A percentile compares a stretch with the other conserved stretches of the same genome.
phyloP scores from a whole-genome alignment of 768 basidiomycete species.

The Suillus fuscotomentosus region DNA sequence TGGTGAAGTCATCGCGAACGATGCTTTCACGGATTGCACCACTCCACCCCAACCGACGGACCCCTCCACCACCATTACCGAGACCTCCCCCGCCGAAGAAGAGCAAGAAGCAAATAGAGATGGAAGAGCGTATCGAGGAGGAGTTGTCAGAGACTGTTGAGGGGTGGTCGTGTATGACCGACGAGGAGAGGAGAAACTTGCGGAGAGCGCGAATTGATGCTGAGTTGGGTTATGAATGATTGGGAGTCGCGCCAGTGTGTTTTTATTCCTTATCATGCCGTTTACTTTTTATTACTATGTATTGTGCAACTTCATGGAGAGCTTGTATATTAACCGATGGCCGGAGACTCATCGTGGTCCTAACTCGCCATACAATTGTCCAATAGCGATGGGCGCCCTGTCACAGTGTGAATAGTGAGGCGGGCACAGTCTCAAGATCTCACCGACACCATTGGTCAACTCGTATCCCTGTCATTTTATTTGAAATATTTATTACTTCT shows the following conservation, averaged over 20 bases:
- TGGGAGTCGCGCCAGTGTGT: not conserved
- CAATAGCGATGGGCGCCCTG: no score
- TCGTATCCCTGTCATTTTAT: no score
- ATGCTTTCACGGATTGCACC: conserved; percentile 70
- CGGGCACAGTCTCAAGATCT: no score
- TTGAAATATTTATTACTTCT: no score
- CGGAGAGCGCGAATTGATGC: conserved; percentile 60
- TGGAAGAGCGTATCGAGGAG: conserved; percentile 33
- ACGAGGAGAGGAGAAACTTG: conserved; percentile 44
- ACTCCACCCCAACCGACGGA: conserved; percentile 65
- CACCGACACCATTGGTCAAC: no score
- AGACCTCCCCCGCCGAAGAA: conserved; percentile 73
- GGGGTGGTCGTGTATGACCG: conserved; percentile 49
- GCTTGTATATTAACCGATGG: not conserved
- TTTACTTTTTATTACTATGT: not conserved
- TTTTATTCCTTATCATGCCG: not conserved
- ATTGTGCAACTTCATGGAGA: not conserved
- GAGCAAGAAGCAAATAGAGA: conserved; percentile 73
- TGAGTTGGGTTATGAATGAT: conserved; percentile 43
- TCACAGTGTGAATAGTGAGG: no score
- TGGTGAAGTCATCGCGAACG: conserved; percentile 61
- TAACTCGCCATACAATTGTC: no score
- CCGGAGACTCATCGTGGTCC: no score
- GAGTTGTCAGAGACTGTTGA: conserved; percentile 73
- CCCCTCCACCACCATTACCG: conserved; percentile 64